Evolutionary conservation across 108 stramenopile species (phyloP), one percentile per base, ranked within the genome.

Genomic region (Pelagomonas calceolata): DNA sequence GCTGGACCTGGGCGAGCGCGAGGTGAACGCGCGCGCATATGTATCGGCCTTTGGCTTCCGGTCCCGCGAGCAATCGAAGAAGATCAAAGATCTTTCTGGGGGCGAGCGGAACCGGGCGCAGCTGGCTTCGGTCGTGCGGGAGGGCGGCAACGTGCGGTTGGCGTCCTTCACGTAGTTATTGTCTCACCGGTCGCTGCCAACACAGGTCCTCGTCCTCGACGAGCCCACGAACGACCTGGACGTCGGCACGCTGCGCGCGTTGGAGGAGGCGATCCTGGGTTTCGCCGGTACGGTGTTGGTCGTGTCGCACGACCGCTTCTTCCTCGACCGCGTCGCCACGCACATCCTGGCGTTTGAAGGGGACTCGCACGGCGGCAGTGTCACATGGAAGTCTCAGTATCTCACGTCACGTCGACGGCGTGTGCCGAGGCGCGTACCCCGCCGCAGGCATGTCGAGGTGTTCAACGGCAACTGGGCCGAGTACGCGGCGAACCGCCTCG

Each of bases 161-260:
- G n/a, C n/a, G n/a, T n/a, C n/a, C n/a, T n/a, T n/a, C n/a, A n/a
- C n/a, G n/a, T n/a, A n/a, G n/a, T n/a, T n/a, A n/a, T n/a, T n/a
- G n/a, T n/a, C 77, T 83, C 35, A 72, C 70, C 65, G 66, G 72
- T 64, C 75, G 77, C 4, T 78, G 75, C n/a, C 81, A 83, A 70
- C 34, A n/a, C n/a, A n/a, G n/a, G n/a, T 85, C 44, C 70, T 94
- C 45, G 78, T 94, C 68, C 79, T 96, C 7, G 95, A 95, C 75
- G 96, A 98, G 78, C 97, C 95, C 0, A 92, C 91, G 5, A 98
- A 98, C 69, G 95, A 94, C 73, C 73, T 94, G 31, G 97, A 98
- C 71, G 89, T 91, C 0, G 92, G 90, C 69, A 92, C 91, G 3
- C 70, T 98, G 30, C 80, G 95, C 31, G 75, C 79, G 35, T 81